Conservation (phyloP, 2,329 filamentous ascomycete species). For the Fusarium denticulatum region DNA sequence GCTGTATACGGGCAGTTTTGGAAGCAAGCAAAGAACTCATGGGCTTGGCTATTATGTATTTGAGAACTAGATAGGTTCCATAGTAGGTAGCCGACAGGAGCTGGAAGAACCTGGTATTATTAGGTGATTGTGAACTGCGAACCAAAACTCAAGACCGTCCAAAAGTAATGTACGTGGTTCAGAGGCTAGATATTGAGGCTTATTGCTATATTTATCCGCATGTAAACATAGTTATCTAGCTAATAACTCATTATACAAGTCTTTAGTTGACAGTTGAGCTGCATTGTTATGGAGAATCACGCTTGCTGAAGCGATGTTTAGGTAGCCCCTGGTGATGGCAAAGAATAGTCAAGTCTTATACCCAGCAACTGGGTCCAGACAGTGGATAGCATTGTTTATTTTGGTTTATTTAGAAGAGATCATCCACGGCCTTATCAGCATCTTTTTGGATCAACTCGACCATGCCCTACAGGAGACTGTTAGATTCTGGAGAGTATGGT, state of each 20-base stretch:
- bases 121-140: background rate
- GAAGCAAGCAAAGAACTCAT: background rate
- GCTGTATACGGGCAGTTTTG: background rate
- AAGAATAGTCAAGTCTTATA: background rate
- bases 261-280: background rate
- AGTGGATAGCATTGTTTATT: background rate
- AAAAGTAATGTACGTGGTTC: background rate
- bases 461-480: slow-evolving; percentile 76
- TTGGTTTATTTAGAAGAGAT: slow-evolving; percentile 70
- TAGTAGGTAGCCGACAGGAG: background rate
- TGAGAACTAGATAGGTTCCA: background rate
- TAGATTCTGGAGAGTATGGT: slow-evolving; percentile 23
- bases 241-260: background rate
- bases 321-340: background rate
- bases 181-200: background rate
- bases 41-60: background rate
- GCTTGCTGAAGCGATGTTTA: background rate
- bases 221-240: background rate
- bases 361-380: background rate
- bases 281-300: background rate
- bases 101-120: background rate
- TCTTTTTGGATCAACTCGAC: slow-evolving; percentile 92
- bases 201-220: background rate
- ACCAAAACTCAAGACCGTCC: background rate
- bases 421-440: slow-evolving; percentile 89